Conservation (phyloP, 2,329 filamentous ascomycete genomes). For the Fusarium mundagurra region DNA sequence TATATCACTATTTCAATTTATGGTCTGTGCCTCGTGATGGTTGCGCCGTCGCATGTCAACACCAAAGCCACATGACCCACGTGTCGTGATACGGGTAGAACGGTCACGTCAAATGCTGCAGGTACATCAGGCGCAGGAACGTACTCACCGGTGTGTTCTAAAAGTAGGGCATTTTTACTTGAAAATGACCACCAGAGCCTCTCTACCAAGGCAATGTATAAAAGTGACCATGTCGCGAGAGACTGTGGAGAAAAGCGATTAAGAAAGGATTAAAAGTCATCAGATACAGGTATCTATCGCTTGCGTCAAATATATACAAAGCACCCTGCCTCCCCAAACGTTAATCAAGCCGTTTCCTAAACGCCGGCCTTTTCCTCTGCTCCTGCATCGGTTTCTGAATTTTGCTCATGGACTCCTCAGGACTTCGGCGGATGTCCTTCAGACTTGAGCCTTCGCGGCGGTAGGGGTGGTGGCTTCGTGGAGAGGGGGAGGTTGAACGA, state of each 20-base stretch:
- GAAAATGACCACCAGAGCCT: constrained; percentile 37
- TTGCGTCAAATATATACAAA: constrained; percentile 54
- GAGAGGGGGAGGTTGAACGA: constrained; percentile 49
- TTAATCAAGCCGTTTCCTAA: constrained; percentile 55
- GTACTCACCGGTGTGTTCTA: constrained; percentile 34
- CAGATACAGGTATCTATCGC: constrained; percentile 52
- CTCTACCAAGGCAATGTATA: constrained; percentile 6
- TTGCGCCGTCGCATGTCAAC: constrained; percentile 37
- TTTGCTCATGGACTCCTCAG: constrained; percentile 57
- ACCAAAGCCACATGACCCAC: constrained; percentile 41
- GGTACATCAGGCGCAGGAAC: constrained; percentile 40
- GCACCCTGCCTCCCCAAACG: constrained; percentile 43
- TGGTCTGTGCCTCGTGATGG: constrained; percentile 33
- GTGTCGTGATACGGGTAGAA: constrained; percentile 36
- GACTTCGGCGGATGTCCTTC: constrained; percentile 55
- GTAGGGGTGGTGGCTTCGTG: constrained; percentile 47
- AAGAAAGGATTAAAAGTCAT: constrained; percentile 48
- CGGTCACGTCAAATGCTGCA: constrained; percentile 37
- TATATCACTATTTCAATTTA: constrained; percentile 1
- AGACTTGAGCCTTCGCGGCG: constrained; percentile 39
- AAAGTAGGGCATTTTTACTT: constrained; percentile 36
- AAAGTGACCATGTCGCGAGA: constrained; percentile 32
- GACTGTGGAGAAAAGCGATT: constrained; percentile 14
- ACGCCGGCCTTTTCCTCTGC: constrained; percentile 53
- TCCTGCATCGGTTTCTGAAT: constrained; percentile 60